These are phyloP conservation scores for Spizellomyces punctatus DNA, from an alignment of 192 early-diverging fungal genomes.

Conservation along the genomic window DNA sequence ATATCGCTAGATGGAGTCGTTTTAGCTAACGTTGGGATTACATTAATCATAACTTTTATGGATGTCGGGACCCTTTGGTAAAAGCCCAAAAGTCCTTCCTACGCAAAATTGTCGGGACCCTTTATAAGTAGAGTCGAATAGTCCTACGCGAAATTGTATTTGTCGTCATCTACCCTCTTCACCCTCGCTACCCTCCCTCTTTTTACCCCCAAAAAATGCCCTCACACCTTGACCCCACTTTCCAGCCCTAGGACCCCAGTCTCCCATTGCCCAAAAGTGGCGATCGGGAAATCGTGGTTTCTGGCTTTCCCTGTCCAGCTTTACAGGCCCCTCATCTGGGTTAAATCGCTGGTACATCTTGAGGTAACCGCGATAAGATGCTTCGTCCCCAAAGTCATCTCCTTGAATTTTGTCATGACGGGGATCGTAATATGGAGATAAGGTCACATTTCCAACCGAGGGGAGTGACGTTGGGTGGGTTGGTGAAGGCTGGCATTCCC, in stretches of 20 bases:
- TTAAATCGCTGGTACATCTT: constrained; percentile 33
- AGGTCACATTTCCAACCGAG: neutral
- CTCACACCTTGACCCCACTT: constrained; percentile 23
- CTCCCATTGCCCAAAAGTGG: constrained; percentile 33
- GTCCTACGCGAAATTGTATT: no score
- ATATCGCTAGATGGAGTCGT: no score
- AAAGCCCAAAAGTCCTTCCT: no score
- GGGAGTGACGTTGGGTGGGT: neutral
- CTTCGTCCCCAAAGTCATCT: constrained; percentile 47
- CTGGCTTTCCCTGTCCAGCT: neutral
- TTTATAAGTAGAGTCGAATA: no score
- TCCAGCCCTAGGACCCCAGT: constrained; percentile 21
- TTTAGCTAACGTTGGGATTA: no score
- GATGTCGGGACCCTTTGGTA: no score
- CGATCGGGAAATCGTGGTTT: constrained; percentile 12
- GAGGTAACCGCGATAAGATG: constrained; percentile 35
- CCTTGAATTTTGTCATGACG: neutral
- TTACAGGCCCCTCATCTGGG: neutral
- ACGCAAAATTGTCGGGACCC: no score
- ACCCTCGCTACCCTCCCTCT: no score
- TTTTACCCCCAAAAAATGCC: constrained; percentile 1
- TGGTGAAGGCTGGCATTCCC: neutral
- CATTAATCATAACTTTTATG: no score
- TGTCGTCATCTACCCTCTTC: no score
- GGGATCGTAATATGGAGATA: neutral